Evolutionary conservation across 768 basidiomycete species (phyloP), one percentile per base, ranked within the genome.

Genomic region (Exsudoporus frostii): DNA sequence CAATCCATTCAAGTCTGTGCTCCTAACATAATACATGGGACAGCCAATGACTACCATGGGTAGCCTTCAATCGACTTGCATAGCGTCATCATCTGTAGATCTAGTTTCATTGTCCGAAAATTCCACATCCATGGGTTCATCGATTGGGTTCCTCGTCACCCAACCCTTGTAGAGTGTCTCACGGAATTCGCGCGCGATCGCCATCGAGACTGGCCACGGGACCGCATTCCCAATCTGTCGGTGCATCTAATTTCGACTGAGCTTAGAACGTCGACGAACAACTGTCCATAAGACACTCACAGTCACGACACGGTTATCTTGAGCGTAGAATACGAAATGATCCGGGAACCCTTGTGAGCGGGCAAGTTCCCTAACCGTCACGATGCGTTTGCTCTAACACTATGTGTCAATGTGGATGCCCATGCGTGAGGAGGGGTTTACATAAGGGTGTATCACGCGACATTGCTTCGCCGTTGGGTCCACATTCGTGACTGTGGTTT

Each of bases 301-400:
- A 2, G 83, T 88, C 29, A 80, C 74, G 14, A 90, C 76, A 39
- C 77, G 80, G 37, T 80, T 61, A 14, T 76, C 69, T 7, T 74
- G 56, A 0, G 86, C 72, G 50, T 78, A 62, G 56, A 92, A 91
- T 0, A 79, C 68, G 53, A 89, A 90, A 60, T 76, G 70, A 57
- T 92, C 90, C 0, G 89, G 86, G 65, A 92, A 89, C 0, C 90
- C 90, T 71, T 92, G 90, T 0, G 87, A 85, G 38, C 90, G 74
- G 8, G 89, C 90, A 14, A 88, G 73, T 64, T 92, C 90, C 6
- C 90, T 79, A 22, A 91, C 83, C 0, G 86, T 86, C 7, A 90
- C 70, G 58, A 90, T 82, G 9, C 90, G 79, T 58, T 78, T 78
- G 56, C 82, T 84, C 90, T 92, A 5, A 24, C 24, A 29, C 33